Evolutionary conservation across 352 stramenopile genomes (phyloP), one percentile per base, ranked within the genome.

Genomic region (Phytophthora agathidicida): DNA sequence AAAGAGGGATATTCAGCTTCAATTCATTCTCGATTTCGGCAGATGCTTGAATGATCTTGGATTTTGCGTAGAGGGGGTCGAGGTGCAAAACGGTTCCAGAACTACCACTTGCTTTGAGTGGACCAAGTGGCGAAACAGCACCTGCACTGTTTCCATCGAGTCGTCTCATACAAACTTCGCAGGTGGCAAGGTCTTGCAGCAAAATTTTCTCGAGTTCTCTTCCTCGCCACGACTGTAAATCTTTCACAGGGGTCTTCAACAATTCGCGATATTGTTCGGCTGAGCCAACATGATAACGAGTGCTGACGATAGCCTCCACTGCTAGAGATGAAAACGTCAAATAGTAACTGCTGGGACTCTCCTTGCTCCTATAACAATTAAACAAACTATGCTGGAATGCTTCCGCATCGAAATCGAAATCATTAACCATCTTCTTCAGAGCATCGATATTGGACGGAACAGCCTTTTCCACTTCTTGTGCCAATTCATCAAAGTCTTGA

Each of bases 1-100:
- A 75, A n/a, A 65, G 27, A 4, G 57, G 57, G 22, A 73, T 65
- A 37, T 68, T 54, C 24, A 73, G 39, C 41, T 36, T 16, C 39
- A 65, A 50, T 45, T 61, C 19, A 52, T 61, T 51, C 16, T 68
- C 26, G 45, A 68, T 68, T 52, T 68, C 56, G 41, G 50, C 57
- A 43, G 57, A 36, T 7, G 50, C 45, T 55, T 63, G 50, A 60
- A 68, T 68, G 36, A 58, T 32, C 51, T 46, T 17, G 14, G 51
- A 63, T 26, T 7, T 17, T 37, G 39, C 22, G 17, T 33, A 19
- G 39, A 33, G 39, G n/a, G n/a, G n/a, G n/a, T n/a, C n/a, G n/a
- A n/a, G n/a, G n/a, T n/a, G n/a, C n/a, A n/a, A n/a, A n/a, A n/a
- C n/a, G n/a, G n/a, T n/a, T n/a, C n/a, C n/a, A n/a, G n/a, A n/a